phyloP scores from a whole-genome alignment of 2,329 filamentous ascomycete genomes.

The Botrytis porri region DNA sequence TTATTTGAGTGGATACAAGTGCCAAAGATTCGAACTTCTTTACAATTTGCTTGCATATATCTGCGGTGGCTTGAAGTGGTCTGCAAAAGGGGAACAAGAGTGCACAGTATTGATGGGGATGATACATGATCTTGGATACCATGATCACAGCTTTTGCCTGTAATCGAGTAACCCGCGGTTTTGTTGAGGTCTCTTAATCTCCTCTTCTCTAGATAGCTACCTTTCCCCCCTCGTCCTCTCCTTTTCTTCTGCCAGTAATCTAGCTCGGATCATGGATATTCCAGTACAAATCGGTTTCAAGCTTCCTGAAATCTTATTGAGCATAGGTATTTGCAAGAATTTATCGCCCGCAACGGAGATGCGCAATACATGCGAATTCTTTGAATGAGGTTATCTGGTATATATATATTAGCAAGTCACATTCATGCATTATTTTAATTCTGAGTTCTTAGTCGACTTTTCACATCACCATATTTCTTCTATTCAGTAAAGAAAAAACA shows the following conservation, averaged over 20 bases:
- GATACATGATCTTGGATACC: neutral
- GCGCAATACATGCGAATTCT: neutral
- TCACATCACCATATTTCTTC: neutral
- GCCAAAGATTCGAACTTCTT: neutral
- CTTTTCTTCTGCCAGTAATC: neutral
- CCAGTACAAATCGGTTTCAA: neutral
- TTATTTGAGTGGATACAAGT: neutral
- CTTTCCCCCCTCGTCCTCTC: neutral
- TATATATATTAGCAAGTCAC: neutral
- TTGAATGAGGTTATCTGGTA: accelerated
- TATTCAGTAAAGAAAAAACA: accelerated
- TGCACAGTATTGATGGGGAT: neutral
- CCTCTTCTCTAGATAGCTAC: neutral
- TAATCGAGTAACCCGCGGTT: neutral
- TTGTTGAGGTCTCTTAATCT: neutral
- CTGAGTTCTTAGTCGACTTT: neutral
- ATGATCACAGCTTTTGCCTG: neutral
- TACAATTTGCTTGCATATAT: neutral
- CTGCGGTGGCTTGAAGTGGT: neutral
- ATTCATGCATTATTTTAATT: neutral
- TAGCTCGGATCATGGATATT: neutral
- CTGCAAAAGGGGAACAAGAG: neutral
- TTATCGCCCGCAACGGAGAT: neutral
- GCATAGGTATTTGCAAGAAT: too few relatives aligned
- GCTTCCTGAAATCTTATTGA: neutral